Base-by-base conservation (phyloP, 768 basidiomycete genomes). In the Candolleomyces aberdarensis region DNA sequence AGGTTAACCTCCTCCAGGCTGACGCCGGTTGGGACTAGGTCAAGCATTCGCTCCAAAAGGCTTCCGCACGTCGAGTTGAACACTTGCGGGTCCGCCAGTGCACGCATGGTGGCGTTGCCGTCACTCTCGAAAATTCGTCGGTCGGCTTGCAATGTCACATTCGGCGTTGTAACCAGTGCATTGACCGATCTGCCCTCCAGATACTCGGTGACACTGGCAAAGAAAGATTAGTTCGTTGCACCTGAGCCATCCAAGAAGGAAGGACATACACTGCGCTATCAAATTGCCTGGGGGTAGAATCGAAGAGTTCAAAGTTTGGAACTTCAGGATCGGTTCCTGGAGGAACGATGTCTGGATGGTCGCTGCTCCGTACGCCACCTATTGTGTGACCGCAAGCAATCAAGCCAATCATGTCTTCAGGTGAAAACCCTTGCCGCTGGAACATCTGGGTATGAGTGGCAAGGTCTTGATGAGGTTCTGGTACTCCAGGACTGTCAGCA, bases 301-400 rank as follows among this genome's bases (percentile, higher is more conserved):
- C 59, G 53, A 79, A 78, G 13, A 68, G 50, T 13, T 58, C 60
- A 57, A 77, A 69, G 14, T 63, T 62, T 11, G 68, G 65, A 15
- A 59, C 62, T 17, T 55, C 32, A 17, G 72, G 51, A 49, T 69
- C 63, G 5, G 65, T 43, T n/a, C 62, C 62, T 17, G 70, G 62
- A 19, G 74, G 58, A 3, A 79, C 77, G 10, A 79, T 66, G 11
- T 65, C 63, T 0, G 80, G 78, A 49, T 80, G 79, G 56, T 77
- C 78, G 0, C 69, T 67, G 61, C 70, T 77, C 40, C 78, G 72
- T 8, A 80, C 78, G 48, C 76, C 75, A 26, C 80, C 80, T 5
- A 82, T 58, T 3, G 79, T 78, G 63, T 81, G 80, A 1, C 80
- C 80, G 64, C 80, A 81, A 0, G 79, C 79, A 11, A 76, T 74